Evolutionary conservation across 192 early-diverging fungal species (phyloP).

Genomic region (Rhizophlyctis rosea): DNA sequence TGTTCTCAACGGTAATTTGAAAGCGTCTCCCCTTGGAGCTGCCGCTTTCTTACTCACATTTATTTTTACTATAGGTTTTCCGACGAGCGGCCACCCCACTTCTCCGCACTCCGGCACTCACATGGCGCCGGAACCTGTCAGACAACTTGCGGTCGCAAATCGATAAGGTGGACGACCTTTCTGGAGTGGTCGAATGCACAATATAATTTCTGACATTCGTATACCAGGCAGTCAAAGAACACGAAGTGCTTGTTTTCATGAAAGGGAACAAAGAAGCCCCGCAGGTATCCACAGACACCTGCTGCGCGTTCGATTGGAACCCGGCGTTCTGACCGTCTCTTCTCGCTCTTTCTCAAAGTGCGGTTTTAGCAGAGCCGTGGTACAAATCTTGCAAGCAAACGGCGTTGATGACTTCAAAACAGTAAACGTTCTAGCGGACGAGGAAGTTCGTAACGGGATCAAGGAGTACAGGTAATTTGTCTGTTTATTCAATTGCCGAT

Average conservation of each 20-base stretch:
- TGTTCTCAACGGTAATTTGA: no score
- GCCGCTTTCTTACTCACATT: no score
- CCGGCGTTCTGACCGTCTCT: no score
- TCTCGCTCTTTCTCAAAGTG: slow-evolving; percentile 67
- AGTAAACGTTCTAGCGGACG: slow-evolving; percentile 85
- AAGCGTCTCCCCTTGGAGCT: no score
- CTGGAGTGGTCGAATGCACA: background rate
- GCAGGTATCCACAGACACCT: no score
- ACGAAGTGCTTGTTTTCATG: slow-evolving; percentile 88
- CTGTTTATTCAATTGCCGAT: background rate
- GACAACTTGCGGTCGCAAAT: slow-evolving; percentile 15
- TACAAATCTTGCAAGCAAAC: slow-evolving; percentile 83
- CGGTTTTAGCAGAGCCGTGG: slow-evolving; percentile 90
- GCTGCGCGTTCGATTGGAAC: no score
- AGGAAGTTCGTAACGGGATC: slow-evolving; percentile 86
- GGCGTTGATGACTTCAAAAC: slow-evolving; percentile 77
- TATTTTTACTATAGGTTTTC: background rate
- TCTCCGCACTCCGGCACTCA: background rate
- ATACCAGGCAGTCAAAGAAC: slow-evolving; percentile 31
- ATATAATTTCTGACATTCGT: background rate
- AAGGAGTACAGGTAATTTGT: slow-evolving; percentile 79
- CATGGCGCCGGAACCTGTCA: slow-evolving; percentile 21
- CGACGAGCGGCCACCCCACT: background rate
- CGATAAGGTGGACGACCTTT: slow-evolving; percentile 21
- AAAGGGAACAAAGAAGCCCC: slow-evolving; percentile 93